Percentiles rank a stretch among this genome's conserved stretches.
phyloP scores from a whole-genome alignment of 495 filamentous ascomycete species.

The Aspergillus taichungensis region DNA sequence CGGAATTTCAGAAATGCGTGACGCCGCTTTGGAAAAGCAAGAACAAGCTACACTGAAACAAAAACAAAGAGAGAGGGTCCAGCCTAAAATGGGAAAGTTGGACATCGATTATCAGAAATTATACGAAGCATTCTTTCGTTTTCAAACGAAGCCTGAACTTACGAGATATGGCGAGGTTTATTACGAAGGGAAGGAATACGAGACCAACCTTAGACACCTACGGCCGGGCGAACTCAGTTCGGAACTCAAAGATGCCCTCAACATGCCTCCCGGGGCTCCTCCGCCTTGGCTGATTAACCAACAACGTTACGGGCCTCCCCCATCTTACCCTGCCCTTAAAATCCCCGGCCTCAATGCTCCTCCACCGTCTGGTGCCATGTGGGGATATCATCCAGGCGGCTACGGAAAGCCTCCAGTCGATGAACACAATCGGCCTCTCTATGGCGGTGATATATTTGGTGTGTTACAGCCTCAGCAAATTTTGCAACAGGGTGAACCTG shows the following conservation, averaged over 20 bases:
- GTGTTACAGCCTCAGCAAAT: conserved; percentile 58
- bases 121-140: conserved; percentile 95
- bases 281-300: conserved; percentile 97
- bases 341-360: conserved; percentile 95
- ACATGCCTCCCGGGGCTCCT: conserved; percentile 87
- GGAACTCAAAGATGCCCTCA: conserved; percentile 83
- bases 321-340: conserved; percentile 84
- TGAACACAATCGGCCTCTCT: conserved; percentile 81
- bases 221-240: conserved; percentile 86
- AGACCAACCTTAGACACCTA: conserved; percentile 85
- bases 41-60: conserved; percentile 84
- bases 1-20: conserved; percentile 94
- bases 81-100: conserved; percentile 93
- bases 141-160: conserved; percentile 89
- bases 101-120: conserved; percentile 98
- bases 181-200: conserved; percentile 97
- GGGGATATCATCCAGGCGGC: conserved; percentile 92
- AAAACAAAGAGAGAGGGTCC: conserved; percentile 89
- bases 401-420: conserved; percentile 95
- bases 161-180: conserved; percentile 97
- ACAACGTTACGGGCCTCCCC: conserved; percentile 86
- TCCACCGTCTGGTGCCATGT: conserved; percentile 81
- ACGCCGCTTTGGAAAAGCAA: conserved; percentile 92
- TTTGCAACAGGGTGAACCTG: conserved; percentile 60
- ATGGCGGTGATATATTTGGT: conserved; percentile 91